Percentiles rank a stretch among this genome's conserved stretches.
phyloP scores from a whole-genome alignment of 2,329 filamentous ascomycete species.

The Arthrobotrys pseudoclavata region DNA sequence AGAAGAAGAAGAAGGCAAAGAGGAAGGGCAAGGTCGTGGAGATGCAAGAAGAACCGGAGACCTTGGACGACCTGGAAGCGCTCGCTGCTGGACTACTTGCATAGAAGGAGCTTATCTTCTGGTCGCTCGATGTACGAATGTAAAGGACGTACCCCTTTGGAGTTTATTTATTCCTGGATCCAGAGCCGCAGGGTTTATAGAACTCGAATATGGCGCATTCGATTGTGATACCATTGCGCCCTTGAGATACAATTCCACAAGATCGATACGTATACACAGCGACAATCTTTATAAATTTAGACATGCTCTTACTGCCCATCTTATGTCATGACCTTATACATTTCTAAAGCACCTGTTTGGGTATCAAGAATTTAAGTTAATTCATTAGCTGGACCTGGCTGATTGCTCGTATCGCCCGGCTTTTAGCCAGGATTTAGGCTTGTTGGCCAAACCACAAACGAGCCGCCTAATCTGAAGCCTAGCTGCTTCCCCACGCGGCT shows the following conservation, averaged over 20 bases:
- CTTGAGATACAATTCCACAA: conserved; percentile 14
- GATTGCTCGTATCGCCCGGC: conserved; percentile 7
- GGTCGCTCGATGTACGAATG: conserved; percentile 13
- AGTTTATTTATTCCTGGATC: background rate
- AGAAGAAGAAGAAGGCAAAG: conserved; percentile 67
- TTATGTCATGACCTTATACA: background rate
- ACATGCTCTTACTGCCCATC: background rate
- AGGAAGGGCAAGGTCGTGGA: conserved; percentile 68
- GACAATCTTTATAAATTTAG: conserved; percentile 15
- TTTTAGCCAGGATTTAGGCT: conserved; percentile 51
- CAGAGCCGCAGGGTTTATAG: conserved; percentile 11
- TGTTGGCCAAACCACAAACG: conserved; percentile 34
- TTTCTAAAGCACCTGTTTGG: background rate
- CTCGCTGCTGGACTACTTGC: conserved; percentile 79
- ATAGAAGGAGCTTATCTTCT: conserved; percentile 43
- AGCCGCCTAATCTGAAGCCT: conserved; percentile 33
- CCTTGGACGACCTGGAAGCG: conserved; percentile 79
- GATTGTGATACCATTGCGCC: background rate
- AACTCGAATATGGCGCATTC: background rate
- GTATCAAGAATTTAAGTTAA: no score
- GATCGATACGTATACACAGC: background rate
- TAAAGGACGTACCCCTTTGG: background rate
- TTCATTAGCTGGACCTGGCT: background rate
- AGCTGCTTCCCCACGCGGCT: conserved; percentile 53
- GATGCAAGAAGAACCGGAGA: conserved; percentile 73